Evolutionary conservation across 768 basidiomycete species (phyloP).

Genomic region (Ramaria sp.): DNA sequence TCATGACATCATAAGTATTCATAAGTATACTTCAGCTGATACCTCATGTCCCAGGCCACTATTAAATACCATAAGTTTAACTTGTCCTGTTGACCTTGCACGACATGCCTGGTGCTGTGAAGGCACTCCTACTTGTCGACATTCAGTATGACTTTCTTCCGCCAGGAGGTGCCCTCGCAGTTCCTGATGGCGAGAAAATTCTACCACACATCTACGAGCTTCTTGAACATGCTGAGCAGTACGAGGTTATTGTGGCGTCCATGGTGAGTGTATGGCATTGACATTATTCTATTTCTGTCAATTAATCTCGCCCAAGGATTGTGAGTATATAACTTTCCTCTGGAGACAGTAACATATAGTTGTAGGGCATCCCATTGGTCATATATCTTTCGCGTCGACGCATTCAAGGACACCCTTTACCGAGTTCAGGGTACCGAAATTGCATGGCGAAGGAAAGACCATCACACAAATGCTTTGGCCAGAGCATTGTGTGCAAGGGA

Average conservation of each 20-base stretch:
- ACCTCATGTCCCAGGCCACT: too few relatives aligned
- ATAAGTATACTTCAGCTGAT: too few relatives aligned
- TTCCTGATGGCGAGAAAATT: slow-evolving; percentile 48
- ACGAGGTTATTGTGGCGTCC: slow-evolving; percentile 28
- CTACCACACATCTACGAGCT: slow-evolving; percentile 47
- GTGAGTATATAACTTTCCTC: slow-evolving; percentile 9
- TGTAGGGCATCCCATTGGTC: slow-evolving; percentile 30
- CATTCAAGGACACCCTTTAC: slow-evolving; percentile 34
- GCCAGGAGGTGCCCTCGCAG: slow-evolving; percentile 53
- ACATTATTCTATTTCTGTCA: not conserved
- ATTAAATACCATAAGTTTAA: too few relatives aligned
- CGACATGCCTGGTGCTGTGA: not conserved
- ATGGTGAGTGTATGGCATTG: slow-evolving; percentile 18
- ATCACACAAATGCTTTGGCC: slow-evolving; percentile 65
- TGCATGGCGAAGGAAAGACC: slow-evolving; percentile 13
- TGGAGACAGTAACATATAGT: not conserved
- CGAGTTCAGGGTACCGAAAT: slow-evolving; percentile 23
- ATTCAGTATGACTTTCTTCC: slow-evolving; percentile 79
- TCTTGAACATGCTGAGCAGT: slow-evolving; percentile 27
- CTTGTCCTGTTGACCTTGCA: not conserved
- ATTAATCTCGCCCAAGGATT: slow-evolving; percentile 21
- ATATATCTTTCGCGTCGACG: slow-evolving; percentile 61
- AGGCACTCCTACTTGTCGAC: slow-evolving; percentile 62
- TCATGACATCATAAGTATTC: too few relatives aligned
- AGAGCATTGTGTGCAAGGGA: slow-evolving; percentile 60